Percentiles rank a stretch among this genome's conserved stretches.
Conservation (phyloP, 768 basidiomycete genomes). For the Trametes elegans region DNA sequence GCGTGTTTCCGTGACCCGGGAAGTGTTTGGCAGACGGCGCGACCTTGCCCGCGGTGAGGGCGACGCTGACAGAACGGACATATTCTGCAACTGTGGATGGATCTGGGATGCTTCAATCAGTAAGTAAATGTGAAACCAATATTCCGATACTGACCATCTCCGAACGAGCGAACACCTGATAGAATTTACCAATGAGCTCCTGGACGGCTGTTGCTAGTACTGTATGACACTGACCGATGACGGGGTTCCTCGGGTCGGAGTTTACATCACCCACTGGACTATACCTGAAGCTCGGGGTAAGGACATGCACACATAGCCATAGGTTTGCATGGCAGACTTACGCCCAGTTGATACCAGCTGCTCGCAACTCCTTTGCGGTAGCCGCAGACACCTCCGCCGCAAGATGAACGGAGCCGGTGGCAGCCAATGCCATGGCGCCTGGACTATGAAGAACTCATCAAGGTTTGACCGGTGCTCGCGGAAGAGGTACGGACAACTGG, state of each 20-base stretch:
- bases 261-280: slow-evolving; percentile 75
- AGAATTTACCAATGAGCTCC: neutral
- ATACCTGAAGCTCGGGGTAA: slow-evolving; percentile 17
- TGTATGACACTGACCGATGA: slow-evolving; percentile 61
- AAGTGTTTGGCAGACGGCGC: slow-evolving; percentile 71
- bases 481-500: slow-evolving; percentile 52
- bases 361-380: slow-evolving; percentile 53
- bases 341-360: slow-evolving; percentile 68
- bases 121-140: neutral
- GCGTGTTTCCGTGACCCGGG: slow-evolving; percentile 73
- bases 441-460: slow-evolving; percentile 45
- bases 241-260: slow-evolving; percentile 65
- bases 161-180: slow-evolving; percentile 66
- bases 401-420: slow-evolving; percentile 44
- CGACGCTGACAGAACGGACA: slow-evolving; percentile 45
- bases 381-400: slow-evolving; percentile 48
- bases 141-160: slow-evolving; percentile 47
- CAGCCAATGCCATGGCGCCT: slow-evolving; percentile 71
- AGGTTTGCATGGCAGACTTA: slow-evolving; percentile 29
- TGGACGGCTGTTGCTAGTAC: too few species aligned
- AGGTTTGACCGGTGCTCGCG: neutral
- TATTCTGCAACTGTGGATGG: slow-evolving; percentile 49
- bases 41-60: slow-evolving; percentile 47
- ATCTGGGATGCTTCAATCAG: slow-evolving; percentile 36
- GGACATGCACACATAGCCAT: neutral